These are phyloP conservation scores for Stephanodiscus triporus DNA, from an alignment of 108 stramenopile genomes.

Conservation along the genomic window DNA sequence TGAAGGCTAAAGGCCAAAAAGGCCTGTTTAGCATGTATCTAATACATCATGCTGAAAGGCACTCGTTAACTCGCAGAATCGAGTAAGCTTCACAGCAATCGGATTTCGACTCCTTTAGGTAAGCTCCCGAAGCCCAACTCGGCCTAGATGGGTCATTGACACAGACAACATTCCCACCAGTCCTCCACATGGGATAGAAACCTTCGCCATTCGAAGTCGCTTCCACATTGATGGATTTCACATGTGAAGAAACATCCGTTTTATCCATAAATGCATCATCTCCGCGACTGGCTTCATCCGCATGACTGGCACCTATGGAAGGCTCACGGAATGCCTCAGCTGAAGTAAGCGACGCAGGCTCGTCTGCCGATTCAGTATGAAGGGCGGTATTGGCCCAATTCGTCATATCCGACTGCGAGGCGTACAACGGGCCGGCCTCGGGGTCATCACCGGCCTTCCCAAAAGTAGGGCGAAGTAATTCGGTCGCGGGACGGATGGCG, in stretches of 20 bases:
- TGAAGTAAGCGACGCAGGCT: background rate
- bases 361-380: background rate
- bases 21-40: no score
- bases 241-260: background rate
- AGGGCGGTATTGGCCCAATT: slow-evolving; percentile 12
- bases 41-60: slow-evolving; percentile 26
- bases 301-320: no score
- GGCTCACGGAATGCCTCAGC: background rate
- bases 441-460: no score
- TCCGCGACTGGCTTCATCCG: background rate
- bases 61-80: slow-evolving; percentile 29
- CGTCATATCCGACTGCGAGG: slow-evolving; percentile 1
- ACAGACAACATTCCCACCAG: slow-evolving; percentile 19
- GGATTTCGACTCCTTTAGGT: slow-evolving; percentile 38
- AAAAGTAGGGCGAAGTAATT: background rate
- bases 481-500: background rate
- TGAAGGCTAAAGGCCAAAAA: no score
- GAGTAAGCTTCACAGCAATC: slow-evolving; percentile 46
- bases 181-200: slow-evolving; percentile 42
- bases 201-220: background rate
- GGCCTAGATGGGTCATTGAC: slow-evolving; percentile 21
- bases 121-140: slow-evolving; percentile 44
- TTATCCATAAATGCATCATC: background rate
- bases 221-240: no score
- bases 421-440: background rate